Evolutionary conservation across 257 asterid species (phyloP).

Genomic region (Solanum bukasovii): DNA sequence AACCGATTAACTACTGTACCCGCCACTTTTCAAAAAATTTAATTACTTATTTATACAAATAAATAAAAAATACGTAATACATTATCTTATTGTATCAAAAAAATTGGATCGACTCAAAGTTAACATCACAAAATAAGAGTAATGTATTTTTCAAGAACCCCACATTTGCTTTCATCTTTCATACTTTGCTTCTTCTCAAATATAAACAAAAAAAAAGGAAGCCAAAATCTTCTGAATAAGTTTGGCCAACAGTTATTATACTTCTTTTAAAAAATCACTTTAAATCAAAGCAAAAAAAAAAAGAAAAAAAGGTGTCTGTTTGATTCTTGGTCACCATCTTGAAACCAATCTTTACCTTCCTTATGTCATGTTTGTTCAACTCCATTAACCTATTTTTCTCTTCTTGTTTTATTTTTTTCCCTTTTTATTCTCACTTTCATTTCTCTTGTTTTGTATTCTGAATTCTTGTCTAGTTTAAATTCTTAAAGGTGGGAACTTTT

Average conservation of each 20-base stretch:
- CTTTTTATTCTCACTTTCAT: constrained; percentile 14
- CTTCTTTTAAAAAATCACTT: constrained; percentile 27
- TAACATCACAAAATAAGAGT: constrained; percentile 18
- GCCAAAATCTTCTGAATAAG: constrained; percentile 10
- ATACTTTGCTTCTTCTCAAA: constrained; percentile 30
- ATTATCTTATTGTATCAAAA: neutral
- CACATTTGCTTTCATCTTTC: constrained; percentile 18
- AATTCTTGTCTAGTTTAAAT: neutral
- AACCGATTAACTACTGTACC: too few species aligned
- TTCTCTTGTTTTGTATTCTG: neutral
- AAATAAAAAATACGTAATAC: too few species aligned
- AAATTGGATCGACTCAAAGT: constrained; percentile 18
- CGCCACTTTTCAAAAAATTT: too few species aligned
- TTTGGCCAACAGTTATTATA: constrained; percentile 62
- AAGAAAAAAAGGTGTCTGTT: constrained; percentile 13
- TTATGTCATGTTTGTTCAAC: constrained; percentile 14
- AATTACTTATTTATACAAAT: too few species aligned
- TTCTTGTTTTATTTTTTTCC: neutral
- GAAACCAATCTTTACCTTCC: constrained; percentile 36
- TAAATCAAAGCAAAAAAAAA: constrained; percentile 33
- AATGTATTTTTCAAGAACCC: constrained; percentile 6
- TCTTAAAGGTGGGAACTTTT: neutral
- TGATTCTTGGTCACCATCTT: constrained; percentile 69
- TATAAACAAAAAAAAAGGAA: constrained; percentile 20
- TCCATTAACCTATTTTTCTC: constrained; percentile 25